Evolutionary conservation across 2,329 filamentous ascomycete genomes (phyloP), one percentile per base, ranked within the genome.

Genomic region (Sporothrix variecibatus): DNA sequence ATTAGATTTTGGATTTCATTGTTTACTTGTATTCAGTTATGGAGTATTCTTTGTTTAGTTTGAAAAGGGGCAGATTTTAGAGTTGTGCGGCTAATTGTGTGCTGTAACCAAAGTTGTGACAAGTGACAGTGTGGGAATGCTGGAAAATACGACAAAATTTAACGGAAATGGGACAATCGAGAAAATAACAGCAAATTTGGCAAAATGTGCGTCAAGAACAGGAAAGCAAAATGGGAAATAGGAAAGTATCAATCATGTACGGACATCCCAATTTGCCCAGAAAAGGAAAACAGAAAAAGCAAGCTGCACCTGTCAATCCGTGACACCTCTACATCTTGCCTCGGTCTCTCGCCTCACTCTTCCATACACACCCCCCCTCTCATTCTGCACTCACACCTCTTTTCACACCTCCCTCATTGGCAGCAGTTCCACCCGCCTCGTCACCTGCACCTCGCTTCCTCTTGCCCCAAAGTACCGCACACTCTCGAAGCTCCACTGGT

Each of bases 401-500:
- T 46, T 17, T 38, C 28, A 56, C 23, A 23, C 20, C 67, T 26
- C 28, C 20, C 11, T 8, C 51, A 46, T 9, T 15, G 69, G 51
- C 53, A 15, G 6, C 53, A 71, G 69, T 12, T 34, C 70, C 40
- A 72, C 70, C 56, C 17, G 9, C 26, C 71, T 31, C 31, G 60
- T 56, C 23, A 7, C 23, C 34, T 72, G 69, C 62, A 74, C 73
- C 23, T 60, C 38, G 2, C 15, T 34, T 0, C 69, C 73, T 8
- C 49, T 8, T 3, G 49, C 12, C 23, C 77, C 78, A 72, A 78
- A 78, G 67, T 79, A 79, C 2, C 78, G 72, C 46, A 65, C 43
- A 51, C 75, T 78, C 72, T 78, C 78, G 40, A 73, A 78, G 31
- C 77, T 78, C 78, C 79, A 80, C 38, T 78, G 76, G n/a, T 76